Evolutionary conservation across 2,329 filamentous ascomycete species (phyloP).

Genomic region (Sporothrix dimorphospora): DNA sequence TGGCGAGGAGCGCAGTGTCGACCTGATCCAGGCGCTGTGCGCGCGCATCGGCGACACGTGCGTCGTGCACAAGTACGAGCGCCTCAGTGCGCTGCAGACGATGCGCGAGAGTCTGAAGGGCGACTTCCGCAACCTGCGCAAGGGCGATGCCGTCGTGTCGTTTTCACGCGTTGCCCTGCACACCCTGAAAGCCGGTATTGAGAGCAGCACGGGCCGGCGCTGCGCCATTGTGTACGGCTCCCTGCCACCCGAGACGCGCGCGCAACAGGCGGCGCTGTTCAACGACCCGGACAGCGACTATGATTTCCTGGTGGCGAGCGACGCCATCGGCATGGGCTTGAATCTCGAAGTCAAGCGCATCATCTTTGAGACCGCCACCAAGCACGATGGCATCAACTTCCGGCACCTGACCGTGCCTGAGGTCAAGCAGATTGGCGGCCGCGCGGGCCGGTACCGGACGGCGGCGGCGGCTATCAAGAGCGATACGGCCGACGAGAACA

Average conservation of each 20-base stretch:
- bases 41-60: constrained; percentile 80
- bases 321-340: constrained; percentile 93
- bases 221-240: constrained; percentile 94
- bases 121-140: constrained; percentile 69
- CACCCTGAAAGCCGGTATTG: constrained; percentile 75
- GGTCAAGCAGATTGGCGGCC: constrained; percentile 91
- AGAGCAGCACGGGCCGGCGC: constrained; percentile 72
- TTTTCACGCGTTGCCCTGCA: constrained; percentile 87
- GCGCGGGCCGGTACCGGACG: constrained; percentile 83
- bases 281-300: constrained; percentile 96
- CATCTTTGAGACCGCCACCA: constrained; percentile 78
- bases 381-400: constrained; percentile 65
- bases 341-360: constrained; percentile 92
- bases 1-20: constrained; percentile 81
- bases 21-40: constrained; percentile 76
- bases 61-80: constrained; percentile 78
- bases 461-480: constrained; percentile 58
- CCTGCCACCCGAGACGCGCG: constrained; percentile 88
- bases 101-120: constrained; percentile 65
- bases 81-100: constrained; percentile 76
- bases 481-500: not conserved
- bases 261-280: constrained; percentile 88
- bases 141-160: constrained; percentile 87
- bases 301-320: constrained; percentile 79
- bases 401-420: constrained; percentile 70